Base-by-base conservation (phyloP, 306 rosid species). In the Trifolium dubium region DNA sequence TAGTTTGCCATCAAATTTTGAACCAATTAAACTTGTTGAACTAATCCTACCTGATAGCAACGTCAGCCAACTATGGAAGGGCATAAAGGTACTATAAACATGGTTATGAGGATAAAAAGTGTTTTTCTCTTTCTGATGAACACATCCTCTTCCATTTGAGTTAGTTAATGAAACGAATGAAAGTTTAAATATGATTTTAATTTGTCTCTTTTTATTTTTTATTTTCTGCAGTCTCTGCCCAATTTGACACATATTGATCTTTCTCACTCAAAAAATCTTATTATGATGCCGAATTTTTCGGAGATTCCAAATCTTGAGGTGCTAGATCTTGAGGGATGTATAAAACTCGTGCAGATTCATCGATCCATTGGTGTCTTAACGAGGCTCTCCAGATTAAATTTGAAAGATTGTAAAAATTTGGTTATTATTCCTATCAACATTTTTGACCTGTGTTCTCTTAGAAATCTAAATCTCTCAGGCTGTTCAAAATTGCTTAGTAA, bases 311-410 rank as follows among this genome's bases (percentile, higher is more conserved):
- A 71, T 50, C 77, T 78, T 53, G 30, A 51, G 40, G 0, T 0
- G 8, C 47, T 80, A 10, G 8, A 49, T 61, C 80, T 80, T 68
- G 44, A 41, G 50, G 76, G 67, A 51, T 80, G 83, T 23, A 11
- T n/a, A 15, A 47, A 49, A 31, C 62, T 80, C 0, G 43, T 7
- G 31, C 11, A 56, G 10, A 10, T 79, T 4, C 28, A 64, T 64
- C 29, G 44, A 5, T 78, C 82, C 12, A 58, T 78, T 23, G 62
- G 77, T 6, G 5, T 10, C 67, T 67, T 78, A 41, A 13, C 5
- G 15, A 64, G 47, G 64, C 73, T 72, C 30, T 2, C 5, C 0
- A 2, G 0, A 4, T 40, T 79, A 43, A 60, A 50, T 34, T 11
- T 70, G 69, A 54, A 14, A 40, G 2, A 46, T 30, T 77, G 80